These are phyloP conservation scores for Lenwebbia sp. DNA, from an alignment of 345 rosid species.

Conservation along the genomic window DNA sequence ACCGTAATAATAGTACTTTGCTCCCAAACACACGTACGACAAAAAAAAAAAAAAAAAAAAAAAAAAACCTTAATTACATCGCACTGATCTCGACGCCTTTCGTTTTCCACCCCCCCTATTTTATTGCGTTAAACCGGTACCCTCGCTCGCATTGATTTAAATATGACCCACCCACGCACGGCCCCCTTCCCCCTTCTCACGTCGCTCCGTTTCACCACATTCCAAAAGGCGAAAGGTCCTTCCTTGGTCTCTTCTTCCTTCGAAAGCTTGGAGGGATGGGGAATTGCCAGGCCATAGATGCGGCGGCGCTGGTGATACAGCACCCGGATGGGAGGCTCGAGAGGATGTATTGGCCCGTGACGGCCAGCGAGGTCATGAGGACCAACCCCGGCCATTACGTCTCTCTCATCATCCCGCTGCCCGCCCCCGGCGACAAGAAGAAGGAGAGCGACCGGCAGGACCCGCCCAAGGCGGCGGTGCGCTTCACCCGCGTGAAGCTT, in stretches of 20 bases:
- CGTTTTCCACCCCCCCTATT: background rate
- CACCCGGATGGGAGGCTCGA: slow-evolving; percentile 82
- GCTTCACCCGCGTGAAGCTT: slow-evolving; percentile 86
- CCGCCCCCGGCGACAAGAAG: slow-evolving; percentile 16
- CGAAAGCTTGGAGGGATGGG: slow-evolving; percentile 37
- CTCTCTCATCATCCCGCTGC: slow-evolving; percentile 80
- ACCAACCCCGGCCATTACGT: slow-evolving; percentile 88
- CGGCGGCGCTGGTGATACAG: slow-evolving; percentile 91
- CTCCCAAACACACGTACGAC: background rate
- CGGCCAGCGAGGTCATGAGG: slow-evolving; percentile 70
- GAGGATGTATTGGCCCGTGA: slow-evolving; percentile 59
- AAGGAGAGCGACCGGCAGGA: background rate
- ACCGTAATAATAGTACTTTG: background rate
- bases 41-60: no score
- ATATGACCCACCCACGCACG: background rate
- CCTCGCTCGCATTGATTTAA: background rate
- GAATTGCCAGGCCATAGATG: slow-evolving; percentile 93
- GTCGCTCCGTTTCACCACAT: background rate
- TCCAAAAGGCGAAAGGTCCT: background rate
- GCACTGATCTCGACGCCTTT: background rate
- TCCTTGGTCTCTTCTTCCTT: background rate
- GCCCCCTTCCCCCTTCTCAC: background rate
- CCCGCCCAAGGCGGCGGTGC: slow-evolving; percentile 22
- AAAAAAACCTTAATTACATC: background rate
- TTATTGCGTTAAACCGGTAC: background rate